Evolutionary conservation across 306 rosid genomes (phyloP), one percentile per base, ranked within the genome.

Genomic region (Quercus ilex): DNA sequence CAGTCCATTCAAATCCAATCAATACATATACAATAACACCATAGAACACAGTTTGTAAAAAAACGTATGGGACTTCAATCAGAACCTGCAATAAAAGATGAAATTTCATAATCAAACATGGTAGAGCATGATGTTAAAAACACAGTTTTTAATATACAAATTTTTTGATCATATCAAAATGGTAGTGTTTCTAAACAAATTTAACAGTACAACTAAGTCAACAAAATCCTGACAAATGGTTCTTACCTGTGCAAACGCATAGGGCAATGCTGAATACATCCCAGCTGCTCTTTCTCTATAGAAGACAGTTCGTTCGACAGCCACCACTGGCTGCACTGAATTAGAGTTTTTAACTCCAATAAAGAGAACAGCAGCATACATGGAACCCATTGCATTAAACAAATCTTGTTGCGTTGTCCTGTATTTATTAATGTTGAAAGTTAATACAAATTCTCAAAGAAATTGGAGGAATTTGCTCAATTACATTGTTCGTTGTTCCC

Each of bases 231-330:
- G 26, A 58, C 0, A 58, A 58, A 59, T 21, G 9, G 33, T 46
- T 31, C 43, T 72, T 77, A 87, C 93, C 90, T 90, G 91, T 63
- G 91, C 73, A 73, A 80, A 79, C 63, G 93, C 93, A 86, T 88
- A 90, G 67, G 93, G 89, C 69, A 90, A 82, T 55, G 90, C 89
- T 38, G 93, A 86, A 76, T 84, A 88, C 90, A 90, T 84, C 77
- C 91, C 91, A 2, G 93, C 93, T 4, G 91, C 91, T 56, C 71
- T 84, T 84, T 90, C 93, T 78, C 91, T 75, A 51, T 90, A 86
- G 75, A 87, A 87, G 52, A 90, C 91, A 5, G 86, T 82, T 68
- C 91, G 83, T 78, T 90, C 93, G 49, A 90, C 83, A 0, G 89
- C 88, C 25, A 90, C 79, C 76, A 90, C 86, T 0, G 94, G 90